These are phyloP conservation scores for Fagus sylvatica DNA, from an alignment of 306 rosid species.

Conservation along the genomic window DNA sequence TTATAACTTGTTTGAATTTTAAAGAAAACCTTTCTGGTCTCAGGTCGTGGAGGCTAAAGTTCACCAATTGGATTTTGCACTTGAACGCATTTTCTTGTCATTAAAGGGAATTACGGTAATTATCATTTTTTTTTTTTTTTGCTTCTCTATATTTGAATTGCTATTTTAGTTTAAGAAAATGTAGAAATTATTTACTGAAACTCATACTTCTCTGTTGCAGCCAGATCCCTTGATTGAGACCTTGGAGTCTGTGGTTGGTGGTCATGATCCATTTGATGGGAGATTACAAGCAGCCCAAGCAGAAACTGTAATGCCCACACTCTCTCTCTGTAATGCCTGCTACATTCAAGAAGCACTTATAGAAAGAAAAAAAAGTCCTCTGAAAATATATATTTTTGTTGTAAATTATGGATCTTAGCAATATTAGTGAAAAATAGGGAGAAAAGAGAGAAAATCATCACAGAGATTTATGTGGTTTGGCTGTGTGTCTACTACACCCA, in stretches of 20 bases:
- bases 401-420: no score
- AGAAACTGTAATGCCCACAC: constrained; percentile 30
- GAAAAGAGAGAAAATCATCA: no score
- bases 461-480: no score
- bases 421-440: no score
- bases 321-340: no score
- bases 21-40: constrained; percentile 27
- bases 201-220: constrained; percentile 46
- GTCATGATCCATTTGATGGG: constrained; percentile 53
- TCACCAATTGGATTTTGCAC: constrained; percentile 71
- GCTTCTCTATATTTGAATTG: neutral
- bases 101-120: constrained; percentile 77
- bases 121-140: neutral
- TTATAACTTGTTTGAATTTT: constrained; percentile 6
- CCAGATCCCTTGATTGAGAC: constrained; percentile 86
- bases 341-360: no score
- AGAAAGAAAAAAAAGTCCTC: no score
- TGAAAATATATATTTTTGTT: no score
- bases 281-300: constrained; percentile 63
- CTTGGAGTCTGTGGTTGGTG: constrained; percentile 82
- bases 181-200: constrained; percentile 11
- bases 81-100: constrained; percentile 76
- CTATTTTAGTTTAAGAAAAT: constrained; percentile 15
- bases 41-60: constrained; percentile 95
- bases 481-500: no score